Base-by-base conservation (phyloP, 2,329 filamentous ascomycete genomes). In the Thelonectria olida region DNA sequence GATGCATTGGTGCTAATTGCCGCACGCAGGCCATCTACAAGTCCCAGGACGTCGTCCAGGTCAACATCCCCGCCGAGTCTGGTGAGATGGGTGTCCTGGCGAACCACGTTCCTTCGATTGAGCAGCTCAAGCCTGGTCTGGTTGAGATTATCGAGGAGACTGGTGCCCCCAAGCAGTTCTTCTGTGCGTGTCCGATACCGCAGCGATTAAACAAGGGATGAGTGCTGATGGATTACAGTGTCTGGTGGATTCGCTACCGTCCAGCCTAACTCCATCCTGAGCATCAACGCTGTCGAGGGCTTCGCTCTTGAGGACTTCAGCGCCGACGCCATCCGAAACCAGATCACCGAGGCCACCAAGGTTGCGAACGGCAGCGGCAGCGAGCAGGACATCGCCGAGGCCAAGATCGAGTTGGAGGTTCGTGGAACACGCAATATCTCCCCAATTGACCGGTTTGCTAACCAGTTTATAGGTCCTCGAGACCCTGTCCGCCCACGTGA, bases 61-160 rank as follows among this genome's bases (percentile, higher is more conserved):
- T 99, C 86, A 99, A 99, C 88, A 90, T 99, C 76, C 91, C 96
- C 79, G 96, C 96, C 77, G 96, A 97, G 81, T 96, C 94, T 66
- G 96, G 96, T 80, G 96, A 98, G 75, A 99, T 99, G 96, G 96
- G 96, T 91, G 91, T 99, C 75, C 91, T 99, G 78, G 96, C 96
- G 80, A 96, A 96, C 87, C 96, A 99, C 88, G 96, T 99, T 75
- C 94, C 96, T 69, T 93, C 94, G 65, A 98, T 99, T 78, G 96
- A 99, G 87, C 96, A 99, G 87, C 87, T 99, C 81, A 97, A 96
- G 88, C 94, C 96, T 64, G 96, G 96, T 76, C 84, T 98, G 72
- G 87, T 99, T 72, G 95, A 98, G 86, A 87, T 99, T 77, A 88
- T 98, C 72, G 95, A 98, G 86, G 96, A 99, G 88, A 88, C 84